Percentiles rank a stretch among this genome's conserved stretches.
Conservation (phyloP, 75 land plant genomes). For the Isoetes taiwanensis region DNA sequence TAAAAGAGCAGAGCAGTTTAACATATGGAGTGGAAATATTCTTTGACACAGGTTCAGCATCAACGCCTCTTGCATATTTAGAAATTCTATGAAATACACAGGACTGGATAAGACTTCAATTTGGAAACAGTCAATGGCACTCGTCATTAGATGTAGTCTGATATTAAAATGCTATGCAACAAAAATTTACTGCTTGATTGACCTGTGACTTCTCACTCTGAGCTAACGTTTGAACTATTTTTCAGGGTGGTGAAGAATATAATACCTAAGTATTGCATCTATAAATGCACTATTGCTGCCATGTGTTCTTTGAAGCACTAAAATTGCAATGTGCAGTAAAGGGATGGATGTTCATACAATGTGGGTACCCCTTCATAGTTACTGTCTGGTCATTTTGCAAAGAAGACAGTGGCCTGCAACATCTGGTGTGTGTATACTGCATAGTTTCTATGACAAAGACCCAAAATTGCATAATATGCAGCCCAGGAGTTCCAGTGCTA, state of each 20-base stretch:
- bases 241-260: conserved; percentile 98
- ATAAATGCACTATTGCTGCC: conserved; percentile 96
- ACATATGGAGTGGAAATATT: conserved; percentile 86
- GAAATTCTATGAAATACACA: no score
- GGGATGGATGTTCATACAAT: conserved; percentile 68
- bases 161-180: neutral
- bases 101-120: no score
- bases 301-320: conserved; percentile 85
- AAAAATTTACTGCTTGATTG: no score
- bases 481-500: conserved; percentile 92
- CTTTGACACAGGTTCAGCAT: conserved; percentile 98
- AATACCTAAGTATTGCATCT: conserved; percentile 94
- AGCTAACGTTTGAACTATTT: neutral
- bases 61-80: no score
- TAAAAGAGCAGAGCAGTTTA: conserved; percentile 90
- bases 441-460: conserved; percentile 59
- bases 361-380: conserved; percentile 20
- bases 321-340: conserved; percentile 89
- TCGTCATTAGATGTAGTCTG: no score
- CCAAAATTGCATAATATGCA: conserved; percentile 82
- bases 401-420: no score
- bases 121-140: no score
- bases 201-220: neutral
- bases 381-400: no score
- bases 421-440: no score